Percentiles rank a stretch among this genome's conserved stretches.
Conservation (phyloP, 129 eudicot species). For the Heracleum sosnowskyi region DNA sequence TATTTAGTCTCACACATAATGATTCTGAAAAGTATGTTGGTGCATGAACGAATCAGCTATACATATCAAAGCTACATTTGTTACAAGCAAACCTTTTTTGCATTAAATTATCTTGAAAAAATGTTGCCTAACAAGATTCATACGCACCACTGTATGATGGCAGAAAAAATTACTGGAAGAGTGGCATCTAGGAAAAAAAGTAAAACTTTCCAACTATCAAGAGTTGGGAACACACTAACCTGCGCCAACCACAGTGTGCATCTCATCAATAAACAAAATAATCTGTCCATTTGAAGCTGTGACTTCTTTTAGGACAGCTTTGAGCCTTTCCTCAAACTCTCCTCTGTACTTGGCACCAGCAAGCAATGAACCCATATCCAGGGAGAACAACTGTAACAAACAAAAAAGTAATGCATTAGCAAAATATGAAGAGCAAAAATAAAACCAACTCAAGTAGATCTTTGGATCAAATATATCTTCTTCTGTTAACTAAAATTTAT, state of each 20-base stretch:
- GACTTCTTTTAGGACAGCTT: slow-evolving; percentile 94
- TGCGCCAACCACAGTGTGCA: slow-evolving; percentile 97
- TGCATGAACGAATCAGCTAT: background rate
- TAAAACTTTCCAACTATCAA: background rate
- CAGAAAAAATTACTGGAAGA: background rate
- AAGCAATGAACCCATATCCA: slow-evolving; percentile 95
- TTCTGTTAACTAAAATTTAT: background rate
- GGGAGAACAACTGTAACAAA: slow-evolving; percentile 58
- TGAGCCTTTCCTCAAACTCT: slow-evolving; percentile 93
- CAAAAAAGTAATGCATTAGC: background rate
- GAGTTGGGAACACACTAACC: slow-evolving; percentile 29
- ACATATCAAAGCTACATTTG: background rate
- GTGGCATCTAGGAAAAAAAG: background rate
- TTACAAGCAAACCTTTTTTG: background rate
- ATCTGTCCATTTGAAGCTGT: slow-evolving; percentile 88
- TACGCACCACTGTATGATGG: background rate
- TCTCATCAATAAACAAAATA: slow-evolving; percentile 87
- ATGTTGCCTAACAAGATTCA: background rate
- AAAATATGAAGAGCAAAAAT: background rate
- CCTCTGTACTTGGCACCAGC: slow-evolving; percentile 98
- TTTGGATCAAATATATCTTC: background rate
- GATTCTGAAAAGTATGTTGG: background rate
- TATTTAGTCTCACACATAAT: background rate
- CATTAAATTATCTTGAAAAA: background rate
- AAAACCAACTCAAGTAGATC: background rate